These are phyloP conservation scores for Dorcoceras hygrometricum DNA, from an alignment of 257 asterid species.

Conservation along the genomic window DNA sequence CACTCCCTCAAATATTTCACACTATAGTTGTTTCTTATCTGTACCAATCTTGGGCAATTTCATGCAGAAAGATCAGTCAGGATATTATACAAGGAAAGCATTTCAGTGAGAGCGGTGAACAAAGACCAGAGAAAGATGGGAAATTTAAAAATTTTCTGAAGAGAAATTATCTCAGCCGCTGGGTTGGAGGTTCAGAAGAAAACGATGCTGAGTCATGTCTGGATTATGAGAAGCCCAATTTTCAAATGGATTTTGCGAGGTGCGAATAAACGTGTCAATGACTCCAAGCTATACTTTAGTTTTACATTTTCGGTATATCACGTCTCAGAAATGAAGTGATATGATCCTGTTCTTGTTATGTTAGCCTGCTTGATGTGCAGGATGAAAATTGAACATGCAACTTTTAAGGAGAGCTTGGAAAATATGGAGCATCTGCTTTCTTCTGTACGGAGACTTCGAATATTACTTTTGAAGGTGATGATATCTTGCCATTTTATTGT, in stretches of 20 bases:
- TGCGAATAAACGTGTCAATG: constrained; percentile 17
- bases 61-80: constrained; percentile 43
- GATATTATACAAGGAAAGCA: constrained; percentile 41
- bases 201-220: constrained; percentile 37
- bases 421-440: constrained; percentile 88
- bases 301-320: neutral
- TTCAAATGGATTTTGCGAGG: constrained; percentile 72
- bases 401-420: constrained; percentile 89
- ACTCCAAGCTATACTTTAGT: constrained; percentile 2
- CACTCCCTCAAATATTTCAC: neutral
- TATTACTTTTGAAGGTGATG: constrained; percentile 67
- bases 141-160: constrained; percentile 61
- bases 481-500: constrained; percentile 6
- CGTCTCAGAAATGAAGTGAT: neutral
- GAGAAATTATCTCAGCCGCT: constrained; percentile 58
- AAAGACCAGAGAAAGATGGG: constrained; percentile 71
- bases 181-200: constrained; percentile 66
- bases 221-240: constrained; percentile 41
- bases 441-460: constrained; percentile 70
- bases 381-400: constrained; percentile 90
- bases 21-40: neutral
- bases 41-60: neutral
- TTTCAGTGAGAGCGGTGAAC: constrained; percentile 35
- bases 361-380: constrained; percentile 37
- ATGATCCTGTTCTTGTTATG: neutral